These are phyloP conservation scores for Colletotrichum cordylinicola DNA, from an alignment of 2,329 filamentous ascomycete species.

Conservation along the genomic window DNA sequence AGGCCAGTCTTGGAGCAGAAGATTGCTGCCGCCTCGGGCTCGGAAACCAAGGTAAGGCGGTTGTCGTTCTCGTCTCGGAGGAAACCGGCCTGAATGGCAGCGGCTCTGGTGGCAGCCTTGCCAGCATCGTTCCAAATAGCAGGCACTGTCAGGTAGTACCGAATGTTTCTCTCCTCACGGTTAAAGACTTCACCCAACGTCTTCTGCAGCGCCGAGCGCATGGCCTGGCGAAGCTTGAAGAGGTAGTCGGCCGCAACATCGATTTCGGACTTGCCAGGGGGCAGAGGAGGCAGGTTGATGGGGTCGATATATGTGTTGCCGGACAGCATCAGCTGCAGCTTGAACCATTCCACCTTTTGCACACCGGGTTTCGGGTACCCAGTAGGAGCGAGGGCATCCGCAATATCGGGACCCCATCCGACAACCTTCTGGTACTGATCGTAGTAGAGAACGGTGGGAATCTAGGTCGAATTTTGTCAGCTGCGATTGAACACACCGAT, in stretches of 20 bases:
- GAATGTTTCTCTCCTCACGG: slow-evolving; percentile 95
- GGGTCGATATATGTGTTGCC: slow-evolving; percentile 99
- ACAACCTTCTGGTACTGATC: slow-evolving; percentile 99
- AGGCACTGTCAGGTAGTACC: slow-evolving; percentile 97
- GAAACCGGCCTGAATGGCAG: slow-evolving; percentile 96
- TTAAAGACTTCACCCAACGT: slow-evolving; percentile 97
- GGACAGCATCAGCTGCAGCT: slow-evolving; percentile 97
- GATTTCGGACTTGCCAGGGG: slow-evolving; percentile 97
- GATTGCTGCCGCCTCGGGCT: slow-evolving; percentile 95
- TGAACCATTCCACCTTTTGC: slow-evolving; percentile 99
- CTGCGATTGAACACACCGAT: background rate
- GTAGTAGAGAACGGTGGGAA: slow-evolving; percentile 99
- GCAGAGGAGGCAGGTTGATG: slow-evolving; percentile 96
- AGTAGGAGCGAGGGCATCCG: slow-evolving; percentile 93
- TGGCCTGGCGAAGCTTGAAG: slow-evolving; percentile 96
- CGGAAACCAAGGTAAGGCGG: slow-evolving; percentile 89
- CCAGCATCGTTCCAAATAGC: slow-evolving; percentile 99
- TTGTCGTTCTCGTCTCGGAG: slow-evolving; percentile 98
- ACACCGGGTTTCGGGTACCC: slow-evolving; percentile 98
- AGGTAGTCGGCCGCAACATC: slow-evolving; percentile 99
- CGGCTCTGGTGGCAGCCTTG: slow-evolving; percentile 94
- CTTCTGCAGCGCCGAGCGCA: slow-evolving; percentile 95
- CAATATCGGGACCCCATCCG: slow-evolving; percentile 98
- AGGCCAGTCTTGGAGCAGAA: slow-evolving; percentile 98
- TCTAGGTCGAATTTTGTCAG: slow-evolving; percentile 59